phyloP scores from a whole-genome alignment of 2,329 filamentous ascomycete species.

The Zasmidium citrigriseum region DNA sequence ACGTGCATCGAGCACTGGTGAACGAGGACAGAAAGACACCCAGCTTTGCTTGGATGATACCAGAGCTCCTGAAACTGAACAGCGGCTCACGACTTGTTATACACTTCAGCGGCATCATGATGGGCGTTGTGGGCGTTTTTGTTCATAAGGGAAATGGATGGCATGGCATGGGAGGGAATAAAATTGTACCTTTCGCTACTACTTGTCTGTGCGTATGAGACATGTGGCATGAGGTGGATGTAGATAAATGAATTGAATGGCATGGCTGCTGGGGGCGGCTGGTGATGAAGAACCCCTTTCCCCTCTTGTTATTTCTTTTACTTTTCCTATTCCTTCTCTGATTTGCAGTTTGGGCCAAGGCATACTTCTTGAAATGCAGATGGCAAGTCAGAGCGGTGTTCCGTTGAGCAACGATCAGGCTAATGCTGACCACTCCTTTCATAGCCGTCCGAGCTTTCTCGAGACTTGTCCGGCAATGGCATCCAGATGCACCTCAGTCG shows the following conservation, averaged over 20 bases:
- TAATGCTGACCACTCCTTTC: too few relatives aligned
- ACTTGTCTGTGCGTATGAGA: background rate
- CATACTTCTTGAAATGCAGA: too few relatives aligned
- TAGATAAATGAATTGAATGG: background rate
- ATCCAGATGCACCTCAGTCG: too few relatives aligned
- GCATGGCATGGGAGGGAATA: background rate
- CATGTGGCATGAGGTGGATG: background rate
- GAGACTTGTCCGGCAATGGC: too few relatives aligned
- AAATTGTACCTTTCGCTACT: background rate
- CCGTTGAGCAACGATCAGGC: too few relatives aligned
- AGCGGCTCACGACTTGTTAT: background rate
- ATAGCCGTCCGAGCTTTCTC: too few relatives aligned
- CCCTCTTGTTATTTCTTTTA: background rate
- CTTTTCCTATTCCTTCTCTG: too few relatives aligned
- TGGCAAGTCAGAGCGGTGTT: too few relatives aligned
- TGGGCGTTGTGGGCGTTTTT: background rate
- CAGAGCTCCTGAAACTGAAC: slow-evolving; percentile 3
- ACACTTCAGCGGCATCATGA: slow-evolving; percentile 8
- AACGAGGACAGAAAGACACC: background rate
- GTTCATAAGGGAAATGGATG: background rate
- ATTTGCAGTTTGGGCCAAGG: too few relatives aligned
- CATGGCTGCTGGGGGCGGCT: background rate
- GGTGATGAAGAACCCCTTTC: background rate
- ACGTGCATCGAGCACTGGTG: background rate
- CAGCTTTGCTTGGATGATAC: background rate